Evolutionary conservation across 2,329 filamentous ascomycete genomes (phyloP), one percentile per base, ranked within the genome.

Genomic region (Penicillium sp.): DNA sequence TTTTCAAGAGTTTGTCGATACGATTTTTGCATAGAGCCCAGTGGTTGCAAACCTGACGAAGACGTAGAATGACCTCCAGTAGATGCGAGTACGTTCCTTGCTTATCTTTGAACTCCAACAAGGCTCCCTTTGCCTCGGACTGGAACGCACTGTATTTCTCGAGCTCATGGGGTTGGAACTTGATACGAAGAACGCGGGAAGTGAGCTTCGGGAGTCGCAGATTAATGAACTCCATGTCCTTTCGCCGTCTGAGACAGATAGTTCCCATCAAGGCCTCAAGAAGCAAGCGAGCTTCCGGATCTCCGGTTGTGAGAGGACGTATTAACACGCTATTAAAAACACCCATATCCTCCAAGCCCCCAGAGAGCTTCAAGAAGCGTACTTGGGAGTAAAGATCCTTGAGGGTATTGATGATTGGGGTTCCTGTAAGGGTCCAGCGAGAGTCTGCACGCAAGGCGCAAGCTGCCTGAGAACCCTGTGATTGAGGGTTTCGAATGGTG

Each of bases 181-280:
- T 81, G 63, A 96, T 85, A 9, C 85, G 85, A 66, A 95, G 88
- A 6, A 95, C 80, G 63, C 89, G 92, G 69, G 93, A 91, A 1
- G 86, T 88, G 67, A 96, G 86, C 14, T 86, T 80, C 0, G 92
- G 92, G 9, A 96, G 80, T 60, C 87, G 89, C 21, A 96, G 78
- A 63, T 96, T 91, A 52, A 96, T 84, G 68, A 96, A 96, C 5
- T 83, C 83, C 92, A 96, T 96, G 55, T 93, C 88, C 72, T 96
- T 96, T 73, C 87, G 89, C 37, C 92, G 85, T 37, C 92, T 85
- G 23, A 96, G 80, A 66, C 90, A 95, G 47, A 96, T 83, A 19
- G 89, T 87, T n/a, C 82, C 81, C 86, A 96, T 93, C 45, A 96
- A 81, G 5, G 86, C 83, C 68, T 93, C 89, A 3, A 96, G 81